Percentiles rank a stretch among this genome's conserved stretches.
Conservation (phyloP, 306 rosid species). For the Prunus mira region DNA sequence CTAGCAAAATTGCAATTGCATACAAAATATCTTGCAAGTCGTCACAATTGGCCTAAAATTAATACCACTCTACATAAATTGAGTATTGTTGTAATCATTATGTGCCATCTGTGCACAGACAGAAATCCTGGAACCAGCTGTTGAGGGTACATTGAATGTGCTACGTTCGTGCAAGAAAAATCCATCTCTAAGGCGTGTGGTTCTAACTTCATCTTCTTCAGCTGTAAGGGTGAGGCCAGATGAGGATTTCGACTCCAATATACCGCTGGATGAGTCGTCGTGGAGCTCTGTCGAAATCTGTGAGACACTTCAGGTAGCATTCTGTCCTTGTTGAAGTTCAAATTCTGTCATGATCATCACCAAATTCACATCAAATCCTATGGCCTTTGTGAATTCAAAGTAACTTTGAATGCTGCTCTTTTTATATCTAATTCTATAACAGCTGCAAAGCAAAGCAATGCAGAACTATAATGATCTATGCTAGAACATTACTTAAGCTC, state of each 20-base stretch:
- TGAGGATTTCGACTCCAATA: slow-evolving; percentile 47
- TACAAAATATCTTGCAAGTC: background rate
- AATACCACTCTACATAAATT: background rate
- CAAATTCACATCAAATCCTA: background rate
- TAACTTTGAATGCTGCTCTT: background rate
- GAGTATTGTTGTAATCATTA: background rate
- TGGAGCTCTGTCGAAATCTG: slow-evolving; percentile 72
- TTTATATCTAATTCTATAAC: background rate
- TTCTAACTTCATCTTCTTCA: slow-evolving; percentile 87
- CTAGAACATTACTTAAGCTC: background rate
- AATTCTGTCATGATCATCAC: background rate
- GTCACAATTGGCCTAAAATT: background rate
- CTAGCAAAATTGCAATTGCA: background rate
- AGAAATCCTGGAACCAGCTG: slow-evolving; percentile 68
- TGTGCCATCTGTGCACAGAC: slow-evolving; percentile 27
- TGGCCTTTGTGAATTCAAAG: background rate
- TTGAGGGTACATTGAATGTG: slow-evolving; percentile 75
- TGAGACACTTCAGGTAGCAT: slow-evolving; percentile 50
- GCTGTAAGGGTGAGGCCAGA: slow-evolving; percentile 47
- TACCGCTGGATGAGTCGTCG: slow-evolving; percentile 63
- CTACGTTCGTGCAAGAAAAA: slow-evolving; percentile 66
- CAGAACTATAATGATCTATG: background rate
- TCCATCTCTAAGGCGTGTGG: slow-evolving; percentile 51
- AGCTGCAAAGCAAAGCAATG: background rate
- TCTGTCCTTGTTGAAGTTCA: background rate